Base-by-base conservation (phyloP, 208 protist species). In the Angomonas deanei region DNA sequence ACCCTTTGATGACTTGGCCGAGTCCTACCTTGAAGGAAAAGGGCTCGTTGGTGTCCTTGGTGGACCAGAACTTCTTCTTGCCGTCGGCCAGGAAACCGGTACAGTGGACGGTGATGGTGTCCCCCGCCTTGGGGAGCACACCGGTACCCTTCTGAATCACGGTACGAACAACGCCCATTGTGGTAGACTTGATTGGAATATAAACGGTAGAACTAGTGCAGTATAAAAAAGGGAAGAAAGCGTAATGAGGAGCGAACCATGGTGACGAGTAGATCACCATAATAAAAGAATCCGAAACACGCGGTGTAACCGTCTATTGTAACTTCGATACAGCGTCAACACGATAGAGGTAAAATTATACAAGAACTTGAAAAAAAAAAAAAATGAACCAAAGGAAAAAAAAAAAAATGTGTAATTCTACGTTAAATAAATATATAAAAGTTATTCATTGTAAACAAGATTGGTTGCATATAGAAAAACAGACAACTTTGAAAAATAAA, bases 1-100 rank as follows among this genome's bases (percentile, higher is more conserved):
- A 98, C 33, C 94, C 95, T 24, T 91, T 81, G 70, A 98, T 98
- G 26, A 98, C 96, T 34, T 96, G 83, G 30, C 94, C 94, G 30
- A 80, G 31, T 30, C 95, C 96, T 3, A 98, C 81, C 31, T 72
- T 66, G 76, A 98, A 98, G 33, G 80, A 74, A 60, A 99, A 98
- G 0, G 94, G 90, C 11, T 83, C 70, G 42, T 91, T 80, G 66
- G 88, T 82, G 55, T 94, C 86, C 10, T 70, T 62, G 19, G 89
- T 96, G 52, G 80, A 88, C 89, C 92, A 97, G 61, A 97, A 97
- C 72, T 91, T 91, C 67, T 92, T 93, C 49, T 72, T 80, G 33
- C 82, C 80, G 24, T 90, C 82, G 2, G 79, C 75, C n/a, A 97
- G 70, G 66, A 82, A 93, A 13, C 88, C 92, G n/a, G 89, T 94